Evolutionary conservation across 192 early-diverging fungal genomes (phyloP).

Genomic region (Lobosporangium transversale): DNA sequence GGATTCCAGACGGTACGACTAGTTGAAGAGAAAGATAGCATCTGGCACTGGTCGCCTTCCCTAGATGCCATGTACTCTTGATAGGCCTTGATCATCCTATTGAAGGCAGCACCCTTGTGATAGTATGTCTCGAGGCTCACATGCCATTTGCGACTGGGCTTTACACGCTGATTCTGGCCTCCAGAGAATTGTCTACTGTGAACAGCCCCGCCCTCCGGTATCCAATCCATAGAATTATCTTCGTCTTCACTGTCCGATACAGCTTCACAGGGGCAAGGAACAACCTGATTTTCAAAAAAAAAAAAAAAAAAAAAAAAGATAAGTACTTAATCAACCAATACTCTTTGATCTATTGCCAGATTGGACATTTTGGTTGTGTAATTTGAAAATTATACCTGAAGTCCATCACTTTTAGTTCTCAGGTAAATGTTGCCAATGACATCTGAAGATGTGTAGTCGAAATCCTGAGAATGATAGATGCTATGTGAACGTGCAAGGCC

Average conservation of each 20-base stretch:
- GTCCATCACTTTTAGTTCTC: too few relatives aligned
- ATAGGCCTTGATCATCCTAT: conserved; percentile 21
- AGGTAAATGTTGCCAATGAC: conserved; percentile 19
- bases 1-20: conserved; percentile 26
- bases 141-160: conserved; percentile 16
- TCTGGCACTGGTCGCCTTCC: not conserved
- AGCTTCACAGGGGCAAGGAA: conserved; percentile 26
- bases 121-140: conserved; percentile 16
- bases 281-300: too few relatives aligned
- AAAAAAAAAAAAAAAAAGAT: too few relatives aligned
- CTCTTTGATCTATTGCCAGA: too few relatives aligned
- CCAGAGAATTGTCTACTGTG: too few relatives aligned
- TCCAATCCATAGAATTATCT: not conserved
- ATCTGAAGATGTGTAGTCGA: conserved; percentile 17
- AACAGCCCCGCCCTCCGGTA: not conserved
- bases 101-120: not conserved
- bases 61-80: conserved; percentile 9
- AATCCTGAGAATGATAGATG: not conserved
- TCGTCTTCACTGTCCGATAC: conserved; percentile 2
- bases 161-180: not conserved
- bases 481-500: too few relatives aligned
- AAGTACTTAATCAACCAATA: too few relatives aligned
- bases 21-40: not conserved
- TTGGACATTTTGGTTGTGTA: too few relatives aligned
- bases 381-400: too few relatives aligned